These are phyloP conservation scores for Somion occarium DNA, from an alignment of 1,284 basidiomycete species.

Conservation along the genomic window DNA sequence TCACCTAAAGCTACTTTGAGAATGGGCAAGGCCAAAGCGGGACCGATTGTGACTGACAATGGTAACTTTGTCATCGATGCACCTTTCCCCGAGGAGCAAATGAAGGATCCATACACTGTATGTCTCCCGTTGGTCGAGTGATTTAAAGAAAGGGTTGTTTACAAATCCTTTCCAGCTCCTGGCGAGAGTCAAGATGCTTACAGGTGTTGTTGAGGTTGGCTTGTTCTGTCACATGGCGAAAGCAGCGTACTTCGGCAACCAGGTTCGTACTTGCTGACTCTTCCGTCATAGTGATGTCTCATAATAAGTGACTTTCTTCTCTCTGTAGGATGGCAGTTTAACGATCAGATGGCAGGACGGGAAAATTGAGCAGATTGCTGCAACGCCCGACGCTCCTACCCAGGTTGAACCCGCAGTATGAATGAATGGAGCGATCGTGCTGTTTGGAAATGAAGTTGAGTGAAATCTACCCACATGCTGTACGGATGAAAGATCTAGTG, in stretches of 20 bases:
- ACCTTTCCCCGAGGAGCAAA: constrained; percentile 68
- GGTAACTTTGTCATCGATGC: constrained; percentile 95
- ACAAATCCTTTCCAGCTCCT: constrained; percentile 47
- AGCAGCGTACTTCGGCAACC: constrained; percentile 96
- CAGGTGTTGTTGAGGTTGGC: constrained; percentile 96
- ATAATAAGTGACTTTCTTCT: constrained; percentile 2
- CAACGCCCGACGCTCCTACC: background rate
- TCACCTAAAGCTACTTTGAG: constrained; percentile 67
- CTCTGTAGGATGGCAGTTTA: constrained; percentile 48
- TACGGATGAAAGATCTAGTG: background rate
- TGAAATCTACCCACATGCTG: too few species aligned
- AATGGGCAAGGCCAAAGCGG: constrained; percentile 84
- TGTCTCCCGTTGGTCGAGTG: constrained; percentile 20
- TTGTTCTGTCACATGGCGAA: constrained; percentile 92
- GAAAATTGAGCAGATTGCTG: constrained; percentile 29
- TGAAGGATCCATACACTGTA: constrained; percentile 70
- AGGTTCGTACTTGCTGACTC: constrained; percentile 40
- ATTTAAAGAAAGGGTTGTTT: background rate
- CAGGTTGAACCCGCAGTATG: background rate
- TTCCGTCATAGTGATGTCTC: background rate
- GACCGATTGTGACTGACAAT: constrained; percentile 95
- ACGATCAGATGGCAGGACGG: constrained; percentile 48
- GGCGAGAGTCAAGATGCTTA: constrained; percentile 79
- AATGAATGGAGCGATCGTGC: background rate
- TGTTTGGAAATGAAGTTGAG: background rate